These are phyloP conservation scores for Ganoderma sp. DNA, from an alignment of 1,284 basidiomycete species.

Conservation along the genomic window DNA sequence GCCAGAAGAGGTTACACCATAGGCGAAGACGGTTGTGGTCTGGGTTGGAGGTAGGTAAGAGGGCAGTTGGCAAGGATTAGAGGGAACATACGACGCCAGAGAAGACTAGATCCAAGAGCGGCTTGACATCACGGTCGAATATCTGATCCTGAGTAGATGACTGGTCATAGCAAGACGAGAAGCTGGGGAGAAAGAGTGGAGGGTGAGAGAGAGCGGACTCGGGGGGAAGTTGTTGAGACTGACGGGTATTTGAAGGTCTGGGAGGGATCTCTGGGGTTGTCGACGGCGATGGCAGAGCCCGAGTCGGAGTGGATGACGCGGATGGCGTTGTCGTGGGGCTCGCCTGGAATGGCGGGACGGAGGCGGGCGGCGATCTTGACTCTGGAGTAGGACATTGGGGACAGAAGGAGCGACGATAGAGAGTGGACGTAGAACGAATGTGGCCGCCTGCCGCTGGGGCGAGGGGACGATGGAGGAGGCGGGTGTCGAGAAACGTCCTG, in stretches of 20 bases:
- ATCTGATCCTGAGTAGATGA: conserved; percentile 71
- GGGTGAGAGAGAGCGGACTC: not conserved
- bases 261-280: conserved; percentile 66
- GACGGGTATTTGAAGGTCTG: conserved; percentile 78
- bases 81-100: conserved; percentile 64
- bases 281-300: conserved; percentile 57
- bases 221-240: conserved; percentile 44
- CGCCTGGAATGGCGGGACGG: conserved; percentile 63
- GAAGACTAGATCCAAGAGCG: conserved; percentile 72
- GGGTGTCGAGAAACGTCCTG: not conserved
- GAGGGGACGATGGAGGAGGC: not conserved
- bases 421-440: not conserved
- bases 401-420: not conserved
- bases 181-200: conserved; percentile 45
- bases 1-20: conserved; percentile 82
- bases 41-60: conserved; percentile 36
- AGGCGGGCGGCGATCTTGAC: conserved; percentile 68
- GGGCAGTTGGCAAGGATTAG: not conserved
- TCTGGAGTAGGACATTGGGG: conserved; percentile 33
- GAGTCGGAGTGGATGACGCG: conserved; percentile 53
- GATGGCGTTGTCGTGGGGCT: conserved; percentile 67
- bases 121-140: conserved; percentile 71
- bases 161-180: conserved; percentile 73
- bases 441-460: conserved; percentile 2
- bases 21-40: conserved; percentile 83